Base-by-base conservation (phyloP, 768 basidiomycete species). In the Sporobolomyces roseus region DNA sequence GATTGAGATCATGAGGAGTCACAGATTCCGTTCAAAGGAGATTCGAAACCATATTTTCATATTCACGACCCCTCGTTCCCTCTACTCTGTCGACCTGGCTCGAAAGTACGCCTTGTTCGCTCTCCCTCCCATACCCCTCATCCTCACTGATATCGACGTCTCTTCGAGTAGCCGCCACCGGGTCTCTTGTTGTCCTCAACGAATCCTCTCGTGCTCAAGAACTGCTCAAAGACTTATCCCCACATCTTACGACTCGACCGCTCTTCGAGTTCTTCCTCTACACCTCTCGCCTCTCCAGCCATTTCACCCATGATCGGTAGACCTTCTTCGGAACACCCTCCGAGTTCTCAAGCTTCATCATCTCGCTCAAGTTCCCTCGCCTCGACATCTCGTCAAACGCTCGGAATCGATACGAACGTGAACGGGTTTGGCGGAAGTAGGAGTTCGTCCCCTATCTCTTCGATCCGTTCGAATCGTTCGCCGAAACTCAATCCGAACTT, bases 1-100 rank as follows among this genome's bases (percentile, higher is more conserved):
- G 38, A 41, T 41, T 9, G 38, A 41, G 10, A 41, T 9, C 9
- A 41, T 9, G 9, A 17, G 38, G 17, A 41, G 38, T n/a, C n/a
- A 41, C 66, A 92, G 91, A 86, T 94, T 35, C 91, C 92, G 5
- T 81, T 90, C 12, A 85, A 87, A 0, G 85, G 85, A 2, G 93
- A 99, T 75, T 85, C 91, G 74, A 84, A 94, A 13, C 94, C 94
- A 0, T 99, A 94, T 78, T 89, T 97, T 72, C 96, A 94, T 21
- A 92, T 99, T 74, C 94, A 97, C 77, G 94, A 97, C 88, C 70
- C 74, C 83, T 4, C 75, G 83, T 75, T 75, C 43, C 43, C 68
- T 0, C 14, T 25, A 2, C 78, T 99, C 17, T 87, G 96, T 49
- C 92, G 91, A 77, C 86, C 87, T 68, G 84, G 89, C 35, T 84